Conservation (phyloP, 805 yeast species). For the Nakazawaea molendinolei region DNA sequence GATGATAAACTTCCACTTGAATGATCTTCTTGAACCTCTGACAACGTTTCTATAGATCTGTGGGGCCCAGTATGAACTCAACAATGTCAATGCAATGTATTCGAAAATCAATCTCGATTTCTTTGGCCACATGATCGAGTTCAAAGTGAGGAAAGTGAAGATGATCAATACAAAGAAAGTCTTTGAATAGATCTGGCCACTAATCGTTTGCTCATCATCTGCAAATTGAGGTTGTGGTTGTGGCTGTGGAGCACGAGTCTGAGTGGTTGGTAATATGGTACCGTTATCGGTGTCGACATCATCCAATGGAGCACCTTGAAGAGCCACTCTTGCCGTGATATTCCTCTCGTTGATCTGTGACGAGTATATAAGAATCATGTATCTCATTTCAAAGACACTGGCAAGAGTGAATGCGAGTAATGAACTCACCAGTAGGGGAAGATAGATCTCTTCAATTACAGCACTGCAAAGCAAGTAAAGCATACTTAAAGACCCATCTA, state of each 20-base stretch:
- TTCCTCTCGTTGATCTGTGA: constrained; percentile 70
- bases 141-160: constrained; percentile 49
- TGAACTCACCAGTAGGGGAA: constrained; percentile 65
- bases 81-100: constrained; percentile 37
- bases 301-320: constrained; percentile 52
- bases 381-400: constrained; percentile 69
- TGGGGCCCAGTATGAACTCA: constrained; percentile 82
- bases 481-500: constrained; percentile 67
- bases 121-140: constrained; percentile 58
- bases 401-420: constrained; percentile 65
- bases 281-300: constrained; percentile 18
- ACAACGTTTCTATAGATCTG: constrained; percentile 75
- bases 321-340: constrained; percentile 57
- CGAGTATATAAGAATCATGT: constrained; percentile 56
- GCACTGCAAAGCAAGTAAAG: constrained; percentile 54
- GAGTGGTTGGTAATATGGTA: constrained; percentile 16
- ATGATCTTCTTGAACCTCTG: constrained; percentile 60
- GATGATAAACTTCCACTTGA: constrained; percentile 69
- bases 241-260: constrained; percentile 18
- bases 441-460: constrained; percentile 47
- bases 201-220: constrained; percentile 46
- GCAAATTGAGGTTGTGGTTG: constrained; percentile 22
- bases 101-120: constrained; percentile 51
- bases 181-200: constrained; percentile 51
- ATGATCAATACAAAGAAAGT: constrained; percentile 48